These are phyloP conservation scores for Suillus americanus DNA, from an alignment of 768 basidiomycete genomes.

Conservation along the genomic window DNA sequence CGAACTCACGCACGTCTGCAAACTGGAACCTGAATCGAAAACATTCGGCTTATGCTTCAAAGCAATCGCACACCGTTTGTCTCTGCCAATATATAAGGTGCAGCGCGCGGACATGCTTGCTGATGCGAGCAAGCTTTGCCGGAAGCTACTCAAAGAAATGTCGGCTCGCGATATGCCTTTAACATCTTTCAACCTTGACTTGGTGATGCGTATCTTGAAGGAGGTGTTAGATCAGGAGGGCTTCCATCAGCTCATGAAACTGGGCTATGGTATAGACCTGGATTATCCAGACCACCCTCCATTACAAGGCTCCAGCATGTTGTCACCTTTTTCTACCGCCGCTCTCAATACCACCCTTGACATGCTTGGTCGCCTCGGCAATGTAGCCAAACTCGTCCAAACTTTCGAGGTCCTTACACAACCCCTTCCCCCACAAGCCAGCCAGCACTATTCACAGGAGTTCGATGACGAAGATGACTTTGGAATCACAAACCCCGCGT, in stretches of 20 bases:
- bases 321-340: slow-evolving; percentile 53
- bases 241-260: slow-evolving; percentile 61
- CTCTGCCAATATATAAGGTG: slow-evolving; percentile 50
- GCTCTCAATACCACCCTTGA: slow-evolving; percentile 76
- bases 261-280: slow-evolving; percentile 77
- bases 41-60: slow-evolving; percentile 68
- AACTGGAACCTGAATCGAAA: slow-evolving; percentile 47
- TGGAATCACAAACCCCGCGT: slow-evolving; percentile 40
- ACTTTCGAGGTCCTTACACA: slow-evolving; percentile 79
- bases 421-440: slow-evolving; percentile 55
- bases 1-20: slow-evolving; percentile 47
- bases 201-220: slow-evolving; percentile 67
- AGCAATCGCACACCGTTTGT: slow-evolving; percentile 66
- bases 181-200: slow-evolving; percentile 63
- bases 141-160: slow-evolving; percentile 61
- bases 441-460: slow-evolving; percentile 44
- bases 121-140: slow-evolving; percentile 48
- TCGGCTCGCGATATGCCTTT: slow-evolving; percentile 42
- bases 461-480: slow-evolving; percentile 71
- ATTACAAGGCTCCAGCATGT: slow-evolving; percentile 26
- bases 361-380: slow-evolving; percentile 58
- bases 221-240: slow-evolving; percentile 52
- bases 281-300: slow-evolving; percentile 69
- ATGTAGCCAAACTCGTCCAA: slow-evolving; percentile 67
- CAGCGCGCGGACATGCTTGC: slow-evolving; percentile 36